phyloP scores from a whole-genome alignment of 1,139 yeast species.

The Ogataea hybrid region DNA sequence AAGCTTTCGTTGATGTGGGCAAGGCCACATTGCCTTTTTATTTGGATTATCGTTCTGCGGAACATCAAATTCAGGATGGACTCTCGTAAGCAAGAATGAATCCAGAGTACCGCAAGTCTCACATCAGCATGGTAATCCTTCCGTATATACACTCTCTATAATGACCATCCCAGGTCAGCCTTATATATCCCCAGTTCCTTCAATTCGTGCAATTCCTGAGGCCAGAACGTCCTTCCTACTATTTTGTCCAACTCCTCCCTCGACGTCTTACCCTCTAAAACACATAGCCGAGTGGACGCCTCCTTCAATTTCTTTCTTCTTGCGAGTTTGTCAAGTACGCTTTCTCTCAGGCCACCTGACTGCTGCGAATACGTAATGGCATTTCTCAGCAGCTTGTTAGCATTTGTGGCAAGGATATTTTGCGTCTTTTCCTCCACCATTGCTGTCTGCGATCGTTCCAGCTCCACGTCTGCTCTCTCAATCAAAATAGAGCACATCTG shows the following conservation, averaged over 20 bases:
- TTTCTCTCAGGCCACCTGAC: conserved; percentile 52
- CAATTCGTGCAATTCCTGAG: conserved; percentile 24
- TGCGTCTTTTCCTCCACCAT: conserved; percentile 29
- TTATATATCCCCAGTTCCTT: conserved; percentile 19
- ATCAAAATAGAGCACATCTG: conserved; percentile 44
- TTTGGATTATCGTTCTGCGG: too few relatives aligned
- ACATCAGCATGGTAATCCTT: too few relatives aligned
- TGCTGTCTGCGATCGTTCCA: conserved; percentile 43
- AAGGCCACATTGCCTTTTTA: too few relatives aligned
- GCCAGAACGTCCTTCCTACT: conserved; percentile 28
- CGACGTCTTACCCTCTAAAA: conserved; percentile 41
- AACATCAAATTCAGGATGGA: too few relatives aligned
- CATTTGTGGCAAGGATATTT: conserved; percentile 37
- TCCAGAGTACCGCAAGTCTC: too few relatives aligned
- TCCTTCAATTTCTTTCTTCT: conserved; percentile 45
- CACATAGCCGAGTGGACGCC: conserved; percentile 45
- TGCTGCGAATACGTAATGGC: conserved; percentile 46
- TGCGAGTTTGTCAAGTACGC: conserved; percentile 40
- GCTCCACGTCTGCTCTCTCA: conserved; percentile 52
- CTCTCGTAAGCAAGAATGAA: too few relatives aligned
- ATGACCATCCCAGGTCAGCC: not conserved
- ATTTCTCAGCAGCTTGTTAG: conserved; percentile 43
- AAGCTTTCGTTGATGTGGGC: too few relatives aligned
- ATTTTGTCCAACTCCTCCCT: conserved; percentile 37
- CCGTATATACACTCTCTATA: too few relatives aligned